A percentile compares a stretch with the other conserved stretches of the same genome.
These are phyloP conservation scores for Boletus insuetus DNA, from an alignment of 768 basidiomycete genomes.

Conservation along the genomic window DNA sequence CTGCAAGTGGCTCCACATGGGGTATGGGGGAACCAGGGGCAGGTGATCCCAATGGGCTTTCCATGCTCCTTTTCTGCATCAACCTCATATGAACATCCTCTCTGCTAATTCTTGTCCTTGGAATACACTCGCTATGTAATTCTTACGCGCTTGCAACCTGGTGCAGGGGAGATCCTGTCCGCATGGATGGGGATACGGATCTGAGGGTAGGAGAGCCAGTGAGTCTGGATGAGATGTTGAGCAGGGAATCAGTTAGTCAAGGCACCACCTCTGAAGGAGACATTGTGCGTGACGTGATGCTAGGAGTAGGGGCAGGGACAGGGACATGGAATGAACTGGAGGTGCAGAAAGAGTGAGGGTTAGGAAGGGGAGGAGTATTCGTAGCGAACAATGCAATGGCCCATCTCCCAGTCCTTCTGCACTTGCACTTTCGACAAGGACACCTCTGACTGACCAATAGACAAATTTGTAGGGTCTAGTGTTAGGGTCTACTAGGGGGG, in stretches of 20 bases:
- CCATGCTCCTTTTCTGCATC: constrained; percentile 41
- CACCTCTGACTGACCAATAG: constrained; percentile 37
- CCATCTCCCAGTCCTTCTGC: no score
- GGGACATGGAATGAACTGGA: constrained; percentile 15
- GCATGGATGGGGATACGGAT: constrained; percentile 20
- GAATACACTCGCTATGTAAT: constrained; percentile 18
- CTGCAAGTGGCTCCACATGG: not conserved
- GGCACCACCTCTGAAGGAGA: constrained; percentile 11
- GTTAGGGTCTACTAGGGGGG: no score
- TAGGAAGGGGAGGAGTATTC: constrained; percentile 27
- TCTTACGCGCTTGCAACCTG: constrained; percentile 22
- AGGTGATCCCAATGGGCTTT: constrained; percentile 38
- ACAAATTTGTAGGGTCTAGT: constrained; percentile 32
- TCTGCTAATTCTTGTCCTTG: constrained; percentile 47
- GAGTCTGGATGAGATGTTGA: constrained; percentile 13
- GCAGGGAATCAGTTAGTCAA: constrained; percentile 24
- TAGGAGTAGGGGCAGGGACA: not conserved
- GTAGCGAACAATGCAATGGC: constrained; percentile 21
- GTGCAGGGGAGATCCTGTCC: constrained; percentile 28
- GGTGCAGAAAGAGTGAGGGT: constrained; percentile 17
- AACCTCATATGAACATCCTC: constrained; percentile 53
- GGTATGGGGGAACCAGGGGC: constrained; percentile 9
- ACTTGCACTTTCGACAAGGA: constrained; percentile 35
- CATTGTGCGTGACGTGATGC: not conserved
- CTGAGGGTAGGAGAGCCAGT: constrained; percentile 19